Evolutionary conservation across 2,329 filamentous ascomycete genomes (phyloP), one percentile per base, ranked within the genome.

Genomic region (Fusarium nygamai): DNA sequence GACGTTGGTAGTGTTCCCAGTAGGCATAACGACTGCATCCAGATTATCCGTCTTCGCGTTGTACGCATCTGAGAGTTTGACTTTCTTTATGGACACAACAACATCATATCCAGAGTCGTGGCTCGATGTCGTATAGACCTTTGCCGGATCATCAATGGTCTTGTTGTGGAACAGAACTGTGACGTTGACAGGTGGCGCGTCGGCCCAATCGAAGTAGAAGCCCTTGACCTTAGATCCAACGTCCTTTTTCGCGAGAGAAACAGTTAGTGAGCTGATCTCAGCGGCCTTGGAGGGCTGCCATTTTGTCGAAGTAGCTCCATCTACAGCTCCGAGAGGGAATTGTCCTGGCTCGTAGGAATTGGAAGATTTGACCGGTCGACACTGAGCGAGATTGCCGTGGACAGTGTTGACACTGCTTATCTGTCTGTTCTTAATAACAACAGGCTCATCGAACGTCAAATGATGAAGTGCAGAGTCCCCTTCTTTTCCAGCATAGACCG

Each of bases 51-150:
- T 46, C 9, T 54, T 65, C 0, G 17, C 16, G 3, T 65, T 27
- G 3, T 65, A 64, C 0, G 59, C 33, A 39, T 14, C 33, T 16
- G 63, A 65, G 20, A 54, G 47, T 1, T 14, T 33, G 19, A 65
- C 3, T 0, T 31, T 39, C 12, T 34, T 34, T 13, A 54, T 31
- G 0, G 39, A 47, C 14, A 33, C 8, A 7, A 65, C 33, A 2
- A 65, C 34, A 6, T 46, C 46, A 16, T 34, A 47, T 3, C 20
- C 27, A 0, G 47, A 24, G 5, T 16, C 5, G 1, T 22, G 12
- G 3, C 4, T 22, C 0, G 19, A 27, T 5, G 4, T 13, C 3
- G 1, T 24, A 22, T 31, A n/a, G 5, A 4, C 4, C 3, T 8
- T 54, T 1, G n/a, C 8, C 6, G 47, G 38, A 9, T 64, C 14